These are phyloP conservation scores for Vaccinium macrocarpon DNA, from an alignment of 148 eudicot genomes.

Conservation along the genomic window DNA sequence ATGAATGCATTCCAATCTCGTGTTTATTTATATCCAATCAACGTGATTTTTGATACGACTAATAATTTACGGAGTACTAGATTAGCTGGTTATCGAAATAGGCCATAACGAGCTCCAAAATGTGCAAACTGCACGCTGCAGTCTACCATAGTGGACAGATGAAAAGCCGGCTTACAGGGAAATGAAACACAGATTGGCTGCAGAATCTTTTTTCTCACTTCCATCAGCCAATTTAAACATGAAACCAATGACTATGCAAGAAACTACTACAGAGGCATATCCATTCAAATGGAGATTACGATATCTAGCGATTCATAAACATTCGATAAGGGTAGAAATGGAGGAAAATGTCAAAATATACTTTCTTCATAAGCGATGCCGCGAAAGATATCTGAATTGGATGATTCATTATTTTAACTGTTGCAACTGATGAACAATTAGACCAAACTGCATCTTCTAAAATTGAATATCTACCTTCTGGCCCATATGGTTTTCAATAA, in stretches of 20 bases:
- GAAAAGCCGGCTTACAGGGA: neutral
- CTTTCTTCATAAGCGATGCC: neutral
- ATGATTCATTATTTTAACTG: constrained; percentile 15
- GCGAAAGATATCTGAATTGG: neutral
- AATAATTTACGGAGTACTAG: neutral
- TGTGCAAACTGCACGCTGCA: no score
- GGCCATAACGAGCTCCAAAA: no score
- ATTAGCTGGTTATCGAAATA: neutral
- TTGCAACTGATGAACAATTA: constrained; percentile 6
- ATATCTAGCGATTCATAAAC: neutral
- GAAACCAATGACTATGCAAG: neutral
- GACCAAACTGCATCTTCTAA: constrained; percentile 22
- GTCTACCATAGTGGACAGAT: neutral
- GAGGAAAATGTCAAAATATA: neutral
- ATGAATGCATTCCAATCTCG: neutral
- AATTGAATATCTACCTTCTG: constrained; percentile 22
- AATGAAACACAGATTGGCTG: neutral
- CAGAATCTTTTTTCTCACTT: neutral
- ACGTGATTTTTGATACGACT: neutral
- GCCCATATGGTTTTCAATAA: constrained; percentile 30
- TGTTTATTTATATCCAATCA: neutral
- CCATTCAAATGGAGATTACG: neutral
- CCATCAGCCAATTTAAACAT: neutral
- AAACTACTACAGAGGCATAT: neutral
- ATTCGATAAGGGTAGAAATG: neutral